Evolutionary conservation across 2,329 filamentous ascomycete species (phyloP), one percentile per base, ranked within the genome.

Genomic region (Cercospora citrullina): DNA sequence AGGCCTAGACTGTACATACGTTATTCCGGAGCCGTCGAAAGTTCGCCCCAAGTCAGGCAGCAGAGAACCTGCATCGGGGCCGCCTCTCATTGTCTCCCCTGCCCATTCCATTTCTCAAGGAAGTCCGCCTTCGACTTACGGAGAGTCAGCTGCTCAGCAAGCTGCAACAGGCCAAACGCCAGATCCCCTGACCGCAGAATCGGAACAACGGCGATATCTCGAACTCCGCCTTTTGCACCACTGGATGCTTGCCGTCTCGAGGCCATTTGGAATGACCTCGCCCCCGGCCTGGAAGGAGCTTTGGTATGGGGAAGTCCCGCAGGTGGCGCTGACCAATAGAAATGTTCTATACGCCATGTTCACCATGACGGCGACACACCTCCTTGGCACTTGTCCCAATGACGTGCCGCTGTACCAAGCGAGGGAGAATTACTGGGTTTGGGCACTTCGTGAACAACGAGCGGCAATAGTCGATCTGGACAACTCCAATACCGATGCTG

Each of bases 1-100:
- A 58, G 81, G 84, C 14, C 81, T 85, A 5, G 76, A 79, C 8
- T 87, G 85, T 75, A 80, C 80, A 60, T 87, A 85, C 69, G 77
- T 67, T 6, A 63, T 58, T 3, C 65, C 67, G 9, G 72, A 73
- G 57, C 69, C 72, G 18, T 61, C 69, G 9, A 66, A 67, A 30
- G 23, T 68, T 21, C 69, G 70, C 7, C 45, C 72, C 4, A 73
- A 71, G 55, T 68, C 71, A 12, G 60, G 61, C 23, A 70, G 64
- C 23, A 64, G 55, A 23, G 66, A 68, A 31, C 63, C 67, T 23
- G 65, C 42, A 48, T 62, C 66, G 30, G 57, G 63, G 1, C 63
- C 55, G 8, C 60, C 66, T 12, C 58, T 48, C 12, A 64, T 65
- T 26, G n/a, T 64, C n/a, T 72, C 70, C 21, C 70, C 71, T 8